Conservation (phyloP, 2,329 filamentous ascomycete species). For the Colletotrichum sidae region DNA sequence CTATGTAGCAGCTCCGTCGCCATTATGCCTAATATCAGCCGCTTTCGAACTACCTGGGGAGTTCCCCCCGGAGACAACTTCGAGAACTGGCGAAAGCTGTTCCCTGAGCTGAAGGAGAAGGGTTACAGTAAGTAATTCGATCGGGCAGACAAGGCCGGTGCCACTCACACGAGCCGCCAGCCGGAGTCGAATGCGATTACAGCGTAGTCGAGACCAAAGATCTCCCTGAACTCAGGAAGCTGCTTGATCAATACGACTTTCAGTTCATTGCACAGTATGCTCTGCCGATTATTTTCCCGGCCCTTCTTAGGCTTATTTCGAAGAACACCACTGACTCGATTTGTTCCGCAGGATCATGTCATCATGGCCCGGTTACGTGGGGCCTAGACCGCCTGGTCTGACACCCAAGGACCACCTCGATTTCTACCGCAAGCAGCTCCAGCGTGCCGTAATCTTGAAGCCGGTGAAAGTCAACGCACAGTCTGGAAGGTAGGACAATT, state of each 20-base stretch:
- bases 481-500: slow-evolving; percentile 34
- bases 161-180: neutral
- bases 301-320: no score
- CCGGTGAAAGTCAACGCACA: slow-evolving; percentile 36
- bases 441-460: slow-evolving; percentile 26
- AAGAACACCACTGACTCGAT: neutral
- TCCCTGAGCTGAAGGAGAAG: slow-evolving; percentile 31
- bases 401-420: slow-evolving; percentile 30
- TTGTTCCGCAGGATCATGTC: slow-evolving; percentile 21
- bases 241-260: slow-evolving; percentile 10
- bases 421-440: slow-evolving; percentile 31
- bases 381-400: slow-evolving; percentile 18
- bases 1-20: neutral
- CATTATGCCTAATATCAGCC: slow-evolving; percentile 21
- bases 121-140: slow-evolving; percentile 32
- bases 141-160: no score
- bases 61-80: slow-evolving; percentile 27
- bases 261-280: slow-evolving; percentile 18
- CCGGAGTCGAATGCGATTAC: slow-evolving; percentile 25
- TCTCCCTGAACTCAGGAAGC: slow-evolving; percentile 6
- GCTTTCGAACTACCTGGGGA: slow-evolving; percentile 35
- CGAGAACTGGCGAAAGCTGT: slow-evolving; percentile 29
- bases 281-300: rapidly evolving
- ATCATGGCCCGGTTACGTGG: slow-evolving; percentile 29
- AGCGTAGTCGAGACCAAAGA: slow-evolving; percentile 2